phyloP scores from a whole-genome alignment of 2,329 filamentous ascomycete species.

The Leptographium galeiforme region DNA sequence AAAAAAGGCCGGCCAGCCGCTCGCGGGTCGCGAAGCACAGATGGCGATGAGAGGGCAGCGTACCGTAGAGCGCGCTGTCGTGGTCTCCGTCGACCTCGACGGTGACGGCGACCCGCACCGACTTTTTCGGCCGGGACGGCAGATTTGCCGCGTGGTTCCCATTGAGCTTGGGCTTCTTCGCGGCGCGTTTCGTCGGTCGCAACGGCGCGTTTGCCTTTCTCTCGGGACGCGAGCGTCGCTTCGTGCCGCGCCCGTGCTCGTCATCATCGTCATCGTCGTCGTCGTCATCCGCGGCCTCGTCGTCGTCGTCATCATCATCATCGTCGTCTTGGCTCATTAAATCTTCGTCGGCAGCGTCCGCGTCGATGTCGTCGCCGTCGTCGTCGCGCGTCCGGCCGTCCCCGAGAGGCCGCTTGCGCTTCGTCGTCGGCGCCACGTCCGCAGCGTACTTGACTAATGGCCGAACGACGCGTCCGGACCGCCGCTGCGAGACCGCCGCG shows the following conservation, averaged over 20 bases:
- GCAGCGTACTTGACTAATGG: conserved; percentile 46
- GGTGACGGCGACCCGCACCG: conserved; percentile 38
- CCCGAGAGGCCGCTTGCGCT: conserved; percentile 37
- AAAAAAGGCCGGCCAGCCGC: background rate
- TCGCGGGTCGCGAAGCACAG: background rate
- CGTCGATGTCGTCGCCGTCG: conserved; percentile 27
- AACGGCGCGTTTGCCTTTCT: conserved; percentile 14
- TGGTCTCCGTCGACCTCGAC: conserved; percentile 37
- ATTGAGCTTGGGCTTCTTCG: conserved; percentile 52
- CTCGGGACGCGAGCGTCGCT: conserved; percentile 24
- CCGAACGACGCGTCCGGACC: conserved; percentile 54
- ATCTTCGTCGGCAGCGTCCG: conserved; percentile 26
- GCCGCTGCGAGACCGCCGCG: conserved; percentile 42
- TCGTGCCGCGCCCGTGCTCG: conserved; percentile 4
- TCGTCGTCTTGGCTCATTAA: conserved; percentile 17
- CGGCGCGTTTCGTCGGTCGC: conserved; percentile 42
- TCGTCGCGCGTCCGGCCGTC: conserved; percentile 20
- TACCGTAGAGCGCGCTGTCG: conserved; percentile 43
- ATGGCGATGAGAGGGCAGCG: conserved; percentile 10
- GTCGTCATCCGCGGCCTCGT: conserved; percentile 24
- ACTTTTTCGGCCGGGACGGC: conserved; percentile 43
- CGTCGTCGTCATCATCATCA: conserved; percentile 19
- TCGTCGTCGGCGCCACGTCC: conserved; percentile 33
- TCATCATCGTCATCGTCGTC: conserved; percentile 20
- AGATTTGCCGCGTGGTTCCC: conserved; percentile 29